These are phyloP conservation scores for Podospora sp. DNA, from an alignment of 495 filamentous ascomycete species.

Conservation along the genomic window DNA sequence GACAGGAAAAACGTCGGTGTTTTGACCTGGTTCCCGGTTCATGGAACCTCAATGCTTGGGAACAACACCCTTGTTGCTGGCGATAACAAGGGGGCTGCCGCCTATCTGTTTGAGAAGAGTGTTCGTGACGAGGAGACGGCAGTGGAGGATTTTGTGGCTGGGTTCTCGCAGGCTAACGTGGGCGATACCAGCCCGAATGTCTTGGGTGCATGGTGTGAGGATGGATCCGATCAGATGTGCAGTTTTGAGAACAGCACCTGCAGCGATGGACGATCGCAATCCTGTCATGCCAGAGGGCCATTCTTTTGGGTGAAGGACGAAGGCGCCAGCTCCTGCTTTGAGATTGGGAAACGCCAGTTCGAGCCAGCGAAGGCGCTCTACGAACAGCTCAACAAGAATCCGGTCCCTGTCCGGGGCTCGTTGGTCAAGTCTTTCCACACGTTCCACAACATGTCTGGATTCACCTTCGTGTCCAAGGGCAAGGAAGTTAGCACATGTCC, in stretches of 20 bases:
- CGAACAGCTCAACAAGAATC: constrained; percentile 50
- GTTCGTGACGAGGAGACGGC: constrained; percentile 51
- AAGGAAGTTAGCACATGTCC: constrained; percentile 74
- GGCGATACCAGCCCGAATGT: constrained; percentile 92
- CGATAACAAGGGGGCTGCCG: constrained; percentile 94
- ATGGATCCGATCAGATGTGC: constrained; percentile 67
- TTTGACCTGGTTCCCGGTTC: constrained; percentile 89
- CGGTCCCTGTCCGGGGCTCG: constrained; percentile 58
- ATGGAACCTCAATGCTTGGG: constrained; percentile 86
- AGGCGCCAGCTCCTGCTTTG: constrained; percentile 77
- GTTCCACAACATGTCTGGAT: constrained; percentile 75
- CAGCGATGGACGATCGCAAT: constrained; percentile 64
- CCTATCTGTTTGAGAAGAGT: constrained; percentile 78
- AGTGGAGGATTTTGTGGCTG: constrained; percentile 73
- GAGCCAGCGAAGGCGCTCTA: constrained; percentile 67
- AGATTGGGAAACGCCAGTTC: constrained; percentile 76
- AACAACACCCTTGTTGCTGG: constrained; percentile 94
- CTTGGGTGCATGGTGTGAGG: constrained; percentile 79
- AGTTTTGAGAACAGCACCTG: constrained; percentile 77
- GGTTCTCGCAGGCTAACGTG: constrained; percentile 91
- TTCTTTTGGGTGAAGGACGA: constrained; percentile 70
- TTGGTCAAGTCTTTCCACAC: constrained; percentile 73
- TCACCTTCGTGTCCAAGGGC: constrained; percentile 78
- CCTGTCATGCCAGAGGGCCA: constrained; percentile 84
- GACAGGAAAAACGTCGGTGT: constrained; percentile 72